Percentiles rank a stretch among this genome's conserved stretches.
phyloP scores from a whole-genome alignment of 768 basidiomycete species.

The Boletus edulis region DNA sequence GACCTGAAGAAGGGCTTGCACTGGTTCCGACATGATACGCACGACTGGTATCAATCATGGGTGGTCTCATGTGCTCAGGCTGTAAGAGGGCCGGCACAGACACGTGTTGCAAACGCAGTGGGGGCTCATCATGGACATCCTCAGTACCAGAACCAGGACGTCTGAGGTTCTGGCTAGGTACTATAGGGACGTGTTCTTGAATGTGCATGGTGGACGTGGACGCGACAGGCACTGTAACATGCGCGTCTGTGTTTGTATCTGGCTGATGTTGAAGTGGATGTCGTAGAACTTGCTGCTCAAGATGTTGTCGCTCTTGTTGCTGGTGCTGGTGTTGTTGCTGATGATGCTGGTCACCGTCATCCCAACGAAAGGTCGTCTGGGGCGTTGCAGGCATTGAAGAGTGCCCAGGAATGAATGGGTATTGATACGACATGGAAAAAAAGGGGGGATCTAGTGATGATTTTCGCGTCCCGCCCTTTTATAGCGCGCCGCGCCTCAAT shows the following conservation, averaged over 20 bases:
- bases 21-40: conserved; percentile 27
- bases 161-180: conserved; percentile 28
- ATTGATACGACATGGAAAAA: conserved; percentile 49
- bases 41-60: conserved; percentile 32
- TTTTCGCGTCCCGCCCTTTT: conserved; percentile 30
- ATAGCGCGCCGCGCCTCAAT: conserved; percentile 17
- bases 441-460: conserved; percentile 22
- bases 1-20: conserved; percentile 30
- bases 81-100: conserved; percentile 16
- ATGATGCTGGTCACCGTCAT: conserved; percentile 34
- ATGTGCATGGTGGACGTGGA: conserved; percentile 18
- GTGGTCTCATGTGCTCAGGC: conserved; percentile 34
- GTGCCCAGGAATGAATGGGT: conserved; percentile 44
- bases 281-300: conserved; percentile 40
- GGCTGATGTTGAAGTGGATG: conserved; percentile 38
- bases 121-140: conserved; percentile 20
- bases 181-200: conserved; percentile 30
- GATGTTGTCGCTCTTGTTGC: conserved; percentile 27
- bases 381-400: conserved; percentile 50
- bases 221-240: conserved; percentile 8
- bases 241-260: conserved; percentile 24
- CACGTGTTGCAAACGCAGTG: conserved; percentile 24
- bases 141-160: conserved; percentile 21
- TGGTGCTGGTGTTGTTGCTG: conserved; percentile 21
- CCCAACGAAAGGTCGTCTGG: conserved; percentile 39